A percentile compares a stretch with the other conserved stretches of the same genome.
Evolutionary conservation across 805 yeast genomes (phyloP).

Genomic region (Spathaspora hagerdaliae): DNA sequence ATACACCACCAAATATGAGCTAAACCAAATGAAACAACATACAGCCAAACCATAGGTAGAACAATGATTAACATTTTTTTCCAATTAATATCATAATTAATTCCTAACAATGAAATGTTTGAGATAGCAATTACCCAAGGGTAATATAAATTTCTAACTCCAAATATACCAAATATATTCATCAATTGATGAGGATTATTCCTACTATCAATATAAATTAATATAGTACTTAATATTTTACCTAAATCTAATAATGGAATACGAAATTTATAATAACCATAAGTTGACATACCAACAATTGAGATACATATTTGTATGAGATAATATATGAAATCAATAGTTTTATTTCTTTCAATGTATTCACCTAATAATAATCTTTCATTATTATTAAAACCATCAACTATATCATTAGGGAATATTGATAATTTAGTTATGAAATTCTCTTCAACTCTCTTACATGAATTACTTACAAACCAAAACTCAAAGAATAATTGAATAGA

Average conservation of each 20-base stretch:
- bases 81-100: not conserved
- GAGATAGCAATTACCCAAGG: slow-evolving; percentile 6
- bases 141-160: slow-evolving; percentile 12
- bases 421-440: slow-evolving; percentile 13
- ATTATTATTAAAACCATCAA: slow-evolving; percentile 11
- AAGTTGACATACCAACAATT: slow-evolving; percentile 16
- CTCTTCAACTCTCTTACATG: slow-evolving; percentile 22
- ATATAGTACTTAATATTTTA: slow-evolving; percentile 18
- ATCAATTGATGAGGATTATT: slow-evolving; percentile 21
- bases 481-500: slow-evolving; percentile 17
- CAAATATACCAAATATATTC: slow-evolving; percentile 18
- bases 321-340: slow-evolving; percentile 29
- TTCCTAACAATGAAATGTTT: not conserved
- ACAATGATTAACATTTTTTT: not conserved
- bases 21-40: slow-evolving; percentile 7
- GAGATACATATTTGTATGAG: slow-evolving; percentile 20
- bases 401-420: slow-evolving; percentile 18
- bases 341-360: slow-evolving; percentile 14
- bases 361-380: slow-evolving; percentile 13
- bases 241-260: slow-evolving; percentile 18
- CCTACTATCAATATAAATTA: slow-evolving; percentile 28
- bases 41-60: slow-evolving; percentile 8
- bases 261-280: slow-evolving; percentile 13
- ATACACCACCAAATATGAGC: slow-evolving; percentile 30
- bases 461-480: slow-evolving; percentile 15